These are phyloP conservation scores for Brasenia schreberi DNA, from an alignment of 164 flowering plant genomes.

Conservation along the genomic window DNA sequence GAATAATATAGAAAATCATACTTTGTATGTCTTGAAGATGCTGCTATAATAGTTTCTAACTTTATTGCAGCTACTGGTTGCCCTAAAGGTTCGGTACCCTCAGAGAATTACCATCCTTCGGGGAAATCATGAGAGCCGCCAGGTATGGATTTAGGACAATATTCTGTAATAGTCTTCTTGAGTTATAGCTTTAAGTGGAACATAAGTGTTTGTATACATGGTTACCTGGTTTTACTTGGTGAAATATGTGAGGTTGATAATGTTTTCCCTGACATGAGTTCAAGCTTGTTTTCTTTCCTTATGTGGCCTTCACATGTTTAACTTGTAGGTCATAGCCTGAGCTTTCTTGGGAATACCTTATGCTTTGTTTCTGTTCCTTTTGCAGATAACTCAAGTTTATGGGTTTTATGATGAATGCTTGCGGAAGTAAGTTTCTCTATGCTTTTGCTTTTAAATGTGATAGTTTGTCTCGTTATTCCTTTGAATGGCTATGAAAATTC, in stretches of 20 bases:
- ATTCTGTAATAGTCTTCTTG: not conserved
- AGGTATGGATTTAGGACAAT: conserved; percentile 13
- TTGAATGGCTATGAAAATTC: too few species aligned
- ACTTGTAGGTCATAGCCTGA: too few species aligned
- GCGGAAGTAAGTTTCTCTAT: conserved; percentile 50
- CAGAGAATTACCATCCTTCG: conserved; percentile 72
- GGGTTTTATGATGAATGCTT: conserved; percentile 72
- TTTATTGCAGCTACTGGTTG: conserved; percentile 61
- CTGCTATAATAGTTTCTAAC: not conserved
- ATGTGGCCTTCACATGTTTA: not conserved
- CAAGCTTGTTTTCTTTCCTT: not conserved
- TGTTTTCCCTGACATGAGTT: not conserved
- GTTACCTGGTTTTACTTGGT: not conserved
- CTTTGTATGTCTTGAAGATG: not conserved
- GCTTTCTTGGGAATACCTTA: not conserved
- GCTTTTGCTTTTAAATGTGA: not conserved
- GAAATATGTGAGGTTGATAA: not conserved
- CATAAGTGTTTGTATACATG: not conserved
- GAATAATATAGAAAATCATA: too few species aligned
- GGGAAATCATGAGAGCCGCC: conserved; percentile 80
- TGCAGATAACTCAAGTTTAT: conserved; percentile 94
- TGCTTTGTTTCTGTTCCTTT: conserved; percentile 7
- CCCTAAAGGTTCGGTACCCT: conserved; percentile 70
- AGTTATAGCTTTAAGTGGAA: not conserved
- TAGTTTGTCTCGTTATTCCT: too few species aligned